A percentile compares a stretch with the other conserved stretches of the same genome.
Conservation (phyloP, 805 yeast species). For the Candida schatavii region DNA sequence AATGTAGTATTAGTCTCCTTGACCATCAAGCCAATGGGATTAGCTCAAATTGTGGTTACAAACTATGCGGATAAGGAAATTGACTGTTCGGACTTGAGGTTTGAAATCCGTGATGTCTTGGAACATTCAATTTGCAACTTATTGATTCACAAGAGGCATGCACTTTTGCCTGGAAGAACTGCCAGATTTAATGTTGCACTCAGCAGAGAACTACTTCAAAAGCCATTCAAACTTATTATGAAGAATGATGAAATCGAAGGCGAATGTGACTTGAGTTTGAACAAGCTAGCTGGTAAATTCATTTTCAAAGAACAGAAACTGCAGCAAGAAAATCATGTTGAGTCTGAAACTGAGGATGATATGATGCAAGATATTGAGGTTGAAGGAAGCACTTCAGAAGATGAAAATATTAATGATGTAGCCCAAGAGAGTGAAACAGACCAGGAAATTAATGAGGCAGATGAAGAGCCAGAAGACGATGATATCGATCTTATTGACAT, state of each 20-base stretch:
- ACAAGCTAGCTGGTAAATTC: constrained; percentile 22
- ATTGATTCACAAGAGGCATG: constrained; percentile 28
- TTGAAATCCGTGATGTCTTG: constrained; percentile 30
- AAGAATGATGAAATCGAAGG: constrained; percentile 18
- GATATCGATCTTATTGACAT: constrained; percentile 1
- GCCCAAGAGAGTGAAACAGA: constrained; percentile 6
- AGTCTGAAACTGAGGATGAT: neutral
- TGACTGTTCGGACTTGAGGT: constrained; percentile 27
- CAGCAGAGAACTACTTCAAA: constrained; percentile 28
- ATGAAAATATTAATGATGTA: neutral
- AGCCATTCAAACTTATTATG: constrained; percentile 30
- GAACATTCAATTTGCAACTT: constrained; percentile 23
- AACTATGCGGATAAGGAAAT: constrained; percentile 25
- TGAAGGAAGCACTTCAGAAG: neutral
- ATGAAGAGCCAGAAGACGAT: constrained; percentile 8
- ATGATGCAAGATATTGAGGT: neutral
- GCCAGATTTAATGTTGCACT: constrained; percentile 34
- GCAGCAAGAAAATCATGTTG: neutral
- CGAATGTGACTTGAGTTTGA: constrained; percentile 19
- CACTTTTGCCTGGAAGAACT: constrained; percentile 27
- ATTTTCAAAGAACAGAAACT: constrained; percentile 5
- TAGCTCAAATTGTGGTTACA: constrained; percentile 30
- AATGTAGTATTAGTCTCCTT: constrained; percentile 14
- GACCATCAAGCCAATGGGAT: constrained; percentile 27
- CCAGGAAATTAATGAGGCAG: constrained; percentile 8